Evolutionary conservation across 2,329 filamentous ascomycete species (phyloP).

Genomic region (Emmonsiellopsis sp.): DNA sequence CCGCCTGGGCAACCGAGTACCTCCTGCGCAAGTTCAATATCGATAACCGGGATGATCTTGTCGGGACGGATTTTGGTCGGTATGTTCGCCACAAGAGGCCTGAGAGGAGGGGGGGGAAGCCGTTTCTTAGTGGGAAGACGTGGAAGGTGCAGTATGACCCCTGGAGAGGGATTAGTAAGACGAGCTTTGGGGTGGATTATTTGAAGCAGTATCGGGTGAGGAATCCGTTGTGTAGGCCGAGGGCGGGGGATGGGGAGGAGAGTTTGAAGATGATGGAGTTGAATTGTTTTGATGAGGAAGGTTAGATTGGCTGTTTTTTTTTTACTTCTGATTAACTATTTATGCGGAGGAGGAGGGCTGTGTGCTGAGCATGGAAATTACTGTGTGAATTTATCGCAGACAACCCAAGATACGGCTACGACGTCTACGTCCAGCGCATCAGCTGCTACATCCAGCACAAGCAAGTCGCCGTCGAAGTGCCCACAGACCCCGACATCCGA

Average conservation of each 20-base stretch:
- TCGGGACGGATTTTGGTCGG: slow-evolving; percentile 42
- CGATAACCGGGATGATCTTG: slow-evolving; percentile 36
- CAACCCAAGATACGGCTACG: slow-evolving; percentile 37
- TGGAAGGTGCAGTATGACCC: slow-evolving; percentile 44
- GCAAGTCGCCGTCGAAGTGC: slow-evolving; percentile 29
- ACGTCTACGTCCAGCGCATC: slow-evolving; percentile 43
- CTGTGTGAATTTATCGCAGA: slow-evolving; percentile 18
- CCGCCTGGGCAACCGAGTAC: slow-evolving; percentile 41
- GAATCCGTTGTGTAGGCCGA: slow-evolving; percentile 6
- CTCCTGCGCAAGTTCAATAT: slow-evolving; percentile 47
- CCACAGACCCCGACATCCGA: slow-evolving; percentile 31
- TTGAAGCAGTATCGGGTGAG: slow-evolving; percentile 34
- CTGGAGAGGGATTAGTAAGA: slow-evolving; percentile 42
- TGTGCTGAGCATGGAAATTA: slow-evolving; percentile 1
- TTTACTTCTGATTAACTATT: no score
- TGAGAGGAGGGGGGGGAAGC: slow-evolving; percentile 41
- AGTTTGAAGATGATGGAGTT: slow-evolving; percentile 42
- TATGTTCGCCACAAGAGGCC: slow-evolving; percentile 43
- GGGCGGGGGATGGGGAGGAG: slow-evolving; percentile 12
- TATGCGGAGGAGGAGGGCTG: neutral
- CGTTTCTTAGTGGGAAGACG: slow-evolving; percentile 43
- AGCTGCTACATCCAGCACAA: slow-evolving; percentile 44
- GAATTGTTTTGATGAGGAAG: slow-evolving; percentile 38
- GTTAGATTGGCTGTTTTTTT: slow-evolving; percentile 10
- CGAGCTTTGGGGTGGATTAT: slow-evolving; percentile 45